Conservation (phyloP, 164 flowering plant species). For the Liquidambar formosana region DNA sequence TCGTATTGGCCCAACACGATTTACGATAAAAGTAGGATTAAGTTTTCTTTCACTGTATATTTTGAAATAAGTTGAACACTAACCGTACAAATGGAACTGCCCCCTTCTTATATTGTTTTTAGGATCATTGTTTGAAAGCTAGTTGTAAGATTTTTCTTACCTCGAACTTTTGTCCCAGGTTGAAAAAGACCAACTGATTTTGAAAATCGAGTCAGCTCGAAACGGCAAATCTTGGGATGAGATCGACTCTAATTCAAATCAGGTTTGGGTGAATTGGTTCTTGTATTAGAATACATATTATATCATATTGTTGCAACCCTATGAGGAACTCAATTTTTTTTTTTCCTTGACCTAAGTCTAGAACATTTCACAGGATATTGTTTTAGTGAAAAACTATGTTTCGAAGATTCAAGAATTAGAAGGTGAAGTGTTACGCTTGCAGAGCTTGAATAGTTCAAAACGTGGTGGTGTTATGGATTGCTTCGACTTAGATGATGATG, state of each 20-base stretch:
- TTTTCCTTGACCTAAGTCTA: neutral
- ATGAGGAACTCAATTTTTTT: neutral
- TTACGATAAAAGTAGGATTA: too few relatives aligned
- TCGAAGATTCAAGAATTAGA: conserved; percentile 83
- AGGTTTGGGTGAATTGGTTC: conserved; percentile 41
- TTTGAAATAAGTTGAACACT: too few relatives aligned
- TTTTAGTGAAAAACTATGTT: conserved; percentile 61
- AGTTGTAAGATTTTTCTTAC: neutral
- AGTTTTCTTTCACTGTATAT: too few relatives aligned
- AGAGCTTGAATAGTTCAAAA: conserved; percentile 37
- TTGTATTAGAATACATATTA: neutral
- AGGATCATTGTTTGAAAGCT: neutral
- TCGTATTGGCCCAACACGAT: too few relatives aligned
- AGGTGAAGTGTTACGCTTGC: conserved; percentile 59
- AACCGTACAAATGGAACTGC: too few relatives aligned
- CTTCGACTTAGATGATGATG: conserved; percentile 66
- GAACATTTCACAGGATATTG: conserved; percentile 47
- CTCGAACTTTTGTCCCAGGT: conserved; percentile 42
- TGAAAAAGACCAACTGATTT: conserved; percentile 73
- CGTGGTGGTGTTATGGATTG: conserved; percentile 37
- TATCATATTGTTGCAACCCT: neutral
- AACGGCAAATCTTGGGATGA: conserved; percentile 88
- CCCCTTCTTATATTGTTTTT: too few relatives aligned
- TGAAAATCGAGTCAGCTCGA: conserved; percentile 76
- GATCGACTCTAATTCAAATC: conserved; percentile 42